These are phyloP conservation scores for Paraphaeosphaeria minitans DNA, from an alignment of 2,329 filamentous ascomycete genomes.

Conservation along the genomic window DNA sequence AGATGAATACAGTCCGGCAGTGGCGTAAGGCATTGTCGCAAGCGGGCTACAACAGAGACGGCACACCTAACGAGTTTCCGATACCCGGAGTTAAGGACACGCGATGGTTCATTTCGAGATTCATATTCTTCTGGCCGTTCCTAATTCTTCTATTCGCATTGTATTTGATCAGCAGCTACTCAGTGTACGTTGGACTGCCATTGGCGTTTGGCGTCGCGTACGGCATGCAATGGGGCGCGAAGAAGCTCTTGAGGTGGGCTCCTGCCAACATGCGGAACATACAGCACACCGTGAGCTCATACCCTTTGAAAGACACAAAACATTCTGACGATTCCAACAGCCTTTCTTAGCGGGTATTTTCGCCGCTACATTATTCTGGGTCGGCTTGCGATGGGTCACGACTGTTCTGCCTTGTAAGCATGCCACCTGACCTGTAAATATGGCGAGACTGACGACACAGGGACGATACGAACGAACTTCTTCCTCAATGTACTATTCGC, in stretches of 20 bases:
- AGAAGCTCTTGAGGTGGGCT: constrained; percentile 79
- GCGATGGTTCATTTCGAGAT: constrained; percentile 77
- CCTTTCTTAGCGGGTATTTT: constrained; percentile 96
- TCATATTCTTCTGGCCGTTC: constrained; percentile 90
- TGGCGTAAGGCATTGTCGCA: constrained; percentile 85
- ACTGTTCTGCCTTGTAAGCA: constrained; percentile 72
- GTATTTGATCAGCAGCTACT: constrained; percentile 73
- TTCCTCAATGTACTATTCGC: constrained; percentile 79
- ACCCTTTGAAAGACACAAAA: background rate
- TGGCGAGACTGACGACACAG: constrained; percentile 45
- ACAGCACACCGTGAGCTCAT: constrained; percentile 76
- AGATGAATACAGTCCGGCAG: constrained; percentile 83
- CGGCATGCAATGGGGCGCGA: constrained; percentile 75
- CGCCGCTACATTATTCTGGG: constrained; percentile 81
- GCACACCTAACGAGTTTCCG: constrained; percentile 74
- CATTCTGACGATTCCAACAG: constrained; percentile 48
- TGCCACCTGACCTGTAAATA: background rate
- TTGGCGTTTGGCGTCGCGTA: constrained; percentile 69
- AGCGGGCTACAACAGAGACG: constrained; percentile 81
- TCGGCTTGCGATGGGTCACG: constrained; percentile 76
- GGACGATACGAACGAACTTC: constrained; percentile 68
- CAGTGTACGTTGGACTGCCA: constrained; percentile 77
- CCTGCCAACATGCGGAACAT: constrained; percentile 87
- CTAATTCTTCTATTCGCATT: constrained; percentile 73
- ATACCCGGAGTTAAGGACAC: constrained; percentile 78